Conservation (phyloP, 805 yeast genomes). For the Metschnikowia koreensis region DNA sequence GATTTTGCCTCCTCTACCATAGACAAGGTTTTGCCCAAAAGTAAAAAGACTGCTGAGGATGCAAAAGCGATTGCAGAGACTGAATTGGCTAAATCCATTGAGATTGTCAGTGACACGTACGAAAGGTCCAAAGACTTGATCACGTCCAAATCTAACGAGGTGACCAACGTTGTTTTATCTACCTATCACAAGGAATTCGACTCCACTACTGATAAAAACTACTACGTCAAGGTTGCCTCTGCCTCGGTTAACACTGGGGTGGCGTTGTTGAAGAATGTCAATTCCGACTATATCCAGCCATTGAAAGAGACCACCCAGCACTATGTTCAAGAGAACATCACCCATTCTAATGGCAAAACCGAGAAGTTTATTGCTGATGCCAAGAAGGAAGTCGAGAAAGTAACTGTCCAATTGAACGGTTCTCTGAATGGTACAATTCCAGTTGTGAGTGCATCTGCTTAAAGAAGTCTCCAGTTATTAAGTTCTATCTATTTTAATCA, state of each 20-base stretch:
- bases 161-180: slow-evolving; percentile 29
- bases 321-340: slow-evolving; percentile 36
- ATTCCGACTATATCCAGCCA: slow-evolving; percentile 38
- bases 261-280: slow-evolving; percentile 31
- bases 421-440: slow-evolving; percentile 18
- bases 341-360: slow-evolving; percentile 34
- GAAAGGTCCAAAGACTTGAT: slow-evolving; percentile 25
- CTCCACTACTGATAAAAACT: slow-evolving; percentile 24
- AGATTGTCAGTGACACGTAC: slow-evolving; percentile 22
- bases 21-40: slow-evolving; percentile 29
- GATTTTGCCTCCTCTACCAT: slow-evolving; percentile 26
- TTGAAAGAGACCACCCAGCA: slow-evolving; percentile 39
- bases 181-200: slow-evolving; percentile 38
- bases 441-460: slow-evolving; percentile 20
- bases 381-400: slow-evolving; percentile 6
- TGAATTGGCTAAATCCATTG: slow-evolving; percentile 22
- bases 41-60: slow-evolving; percentile 14
- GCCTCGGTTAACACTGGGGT: slow-evolving; percentile 37
- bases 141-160: slow-evolving; percentile 26
- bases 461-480: neutral
- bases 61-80: slow-evolving; percentile 17
- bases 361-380: slow-evolving; percentile 18
- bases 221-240: slow-evolving; percentile 31
- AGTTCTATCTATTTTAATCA: neutral
- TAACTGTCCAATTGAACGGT: slow-evolving; percentile 7